Conservation (phyloP, 1,139 yeast species). For the Komagataea norvegica region DNA sequence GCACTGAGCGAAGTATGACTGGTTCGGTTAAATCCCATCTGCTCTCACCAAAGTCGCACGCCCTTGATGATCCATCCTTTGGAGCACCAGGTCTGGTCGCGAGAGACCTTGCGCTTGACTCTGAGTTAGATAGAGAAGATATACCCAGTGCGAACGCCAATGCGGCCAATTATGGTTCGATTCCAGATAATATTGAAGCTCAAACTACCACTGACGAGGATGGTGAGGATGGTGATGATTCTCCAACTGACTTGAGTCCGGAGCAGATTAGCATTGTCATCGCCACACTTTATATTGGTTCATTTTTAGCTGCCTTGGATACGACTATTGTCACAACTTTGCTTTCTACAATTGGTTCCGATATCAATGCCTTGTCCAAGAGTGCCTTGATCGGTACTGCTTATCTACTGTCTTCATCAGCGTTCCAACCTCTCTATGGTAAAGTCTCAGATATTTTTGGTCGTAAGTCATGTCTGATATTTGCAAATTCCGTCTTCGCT, state of each 20-base stretch:
- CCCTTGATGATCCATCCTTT: conserved; percentile 14
- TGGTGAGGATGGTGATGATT: conserved; percentile 1
- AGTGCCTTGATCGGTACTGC: conserved; percentile 61
- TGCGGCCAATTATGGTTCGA: conserved; percentile 11
- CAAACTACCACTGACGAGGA: conserved; percentile 26
- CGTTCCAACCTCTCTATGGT: conserved; percentile 77
- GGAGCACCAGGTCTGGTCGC: conserved; percentile 16
- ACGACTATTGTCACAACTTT: conserved; percentile 60
- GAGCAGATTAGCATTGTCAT: conserved; percentile 27
- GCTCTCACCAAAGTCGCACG: conserved; percentile 11
- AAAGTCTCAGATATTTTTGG: conserved; percentile 86
- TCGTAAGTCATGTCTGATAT: conserved; percentile 49
- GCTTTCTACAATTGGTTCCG: conserved; percentile 58
- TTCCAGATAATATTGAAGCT: conserved; percentile 27
- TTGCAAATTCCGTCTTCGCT: conserved; percentile 46
- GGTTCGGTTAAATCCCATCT: conserved; percentile 14
- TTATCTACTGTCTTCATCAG: conserved; percentile 54
- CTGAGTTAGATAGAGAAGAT: conserved; percentile 3
- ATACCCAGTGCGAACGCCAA: neutral
- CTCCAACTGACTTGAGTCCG: neutral
- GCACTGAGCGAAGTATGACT: neutral
- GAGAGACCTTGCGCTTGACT: conserved; percentile 12
- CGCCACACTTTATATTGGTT: conserved; percentile 41
- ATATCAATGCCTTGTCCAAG: conserved; percentile 47
- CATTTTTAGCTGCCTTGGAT: conserved; percentile 57